Conservation (phyloP, 169 alveolate genomes). For the Besnoitia besnoiti region DNA sequence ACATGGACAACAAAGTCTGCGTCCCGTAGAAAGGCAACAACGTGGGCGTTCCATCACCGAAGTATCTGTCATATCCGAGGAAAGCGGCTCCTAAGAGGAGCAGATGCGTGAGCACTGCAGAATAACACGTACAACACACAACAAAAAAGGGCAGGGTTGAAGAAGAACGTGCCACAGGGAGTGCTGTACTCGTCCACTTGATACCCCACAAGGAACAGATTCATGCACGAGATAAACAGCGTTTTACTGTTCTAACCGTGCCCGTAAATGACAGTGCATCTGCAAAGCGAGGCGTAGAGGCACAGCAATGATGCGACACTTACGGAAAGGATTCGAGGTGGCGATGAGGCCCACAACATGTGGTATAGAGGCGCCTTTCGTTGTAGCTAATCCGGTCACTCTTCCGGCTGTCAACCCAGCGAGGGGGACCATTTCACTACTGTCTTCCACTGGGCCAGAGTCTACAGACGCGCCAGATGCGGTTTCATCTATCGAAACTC, state of each 20-base stretch:
- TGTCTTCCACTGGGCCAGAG: not conserved
- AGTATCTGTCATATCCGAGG: constrained; percentile 19
- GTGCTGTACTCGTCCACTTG: no score
- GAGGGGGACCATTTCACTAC: not conserved
- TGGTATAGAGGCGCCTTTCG: not conserved
- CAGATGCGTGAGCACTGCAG: not conserved
- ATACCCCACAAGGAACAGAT: no score
- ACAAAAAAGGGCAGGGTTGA: no score
- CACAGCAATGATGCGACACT: no score
- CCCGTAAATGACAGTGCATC: no score
- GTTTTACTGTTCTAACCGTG: not conserved
- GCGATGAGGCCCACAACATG: not conserved
- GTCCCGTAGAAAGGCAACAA: constrained; percentile 36
- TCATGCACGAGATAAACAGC: not conserved
- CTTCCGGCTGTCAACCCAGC: not conserved
- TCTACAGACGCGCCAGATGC: not conserved
- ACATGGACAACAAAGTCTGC: not conserved
- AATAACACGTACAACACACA: no score
- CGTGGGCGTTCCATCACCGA: not conserved
- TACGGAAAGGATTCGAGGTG: constrained; percentile 8
- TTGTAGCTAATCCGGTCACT: not conserved
- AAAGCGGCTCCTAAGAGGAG: constrained; percentile 14
- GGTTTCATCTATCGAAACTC: not conserved
- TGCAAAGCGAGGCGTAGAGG: no score
- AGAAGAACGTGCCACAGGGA: no score